Evolutionary conservation across 352 stramenopile species (phyloP), one percentile per base, ranked within the genome.

Genomic region (Paralagenidium karlingii): DNA sequence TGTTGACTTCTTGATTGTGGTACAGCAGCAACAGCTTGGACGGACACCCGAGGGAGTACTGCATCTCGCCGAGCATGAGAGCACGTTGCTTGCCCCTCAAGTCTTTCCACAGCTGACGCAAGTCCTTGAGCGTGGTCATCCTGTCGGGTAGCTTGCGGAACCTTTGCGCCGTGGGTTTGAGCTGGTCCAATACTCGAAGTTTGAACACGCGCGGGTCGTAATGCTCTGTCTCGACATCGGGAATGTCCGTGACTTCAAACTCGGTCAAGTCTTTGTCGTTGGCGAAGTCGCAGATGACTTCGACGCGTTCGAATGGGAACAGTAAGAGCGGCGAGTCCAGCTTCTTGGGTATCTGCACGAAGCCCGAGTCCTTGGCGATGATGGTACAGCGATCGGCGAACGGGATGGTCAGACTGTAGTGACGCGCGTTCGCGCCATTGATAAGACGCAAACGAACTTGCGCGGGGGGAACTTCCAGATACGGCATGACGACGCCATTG

Each of bases 361-460:
- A 82, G 16, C 71, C 71, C 24, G 60, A 71, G 48, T 85, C 71
- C n/a, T 51, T 75, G 8, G 63, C 68, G 34, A 85, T 76, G 3
- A 73, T 19, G 13, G 55, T 49, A 45, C 71, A 81, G 51, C 76
- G 67, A 47, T 58, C 45, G 0, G 61, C 56, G 48, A 85, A 85
- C 8, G 71, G 68, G 13, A 85, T 58, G 8, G 63, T 69, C 19
- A 85, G 57, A 45, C 82, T 85, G 60, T 85, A 85, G 53, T 82
- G 55, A 29, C 71, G 65, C 30, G 71, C 47, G 49, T 85, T 85
- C 38, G 71, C 66, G 12, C 56, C 40, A 36, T 81, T 85, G 10
- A 50, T 49, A 18, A 81, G 40, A 13, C 68, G 71, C 24, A 82
- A 73, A 19, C 71, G 68, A 25, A 77, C 67, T 33, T 85, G 68